Percentiles rank a stretch among this genome's conserved stretches.
Conservation (phyloP, 2,329 filamentous ascomycete species). For the Hymenoscyphus fraxineus region DNA sequence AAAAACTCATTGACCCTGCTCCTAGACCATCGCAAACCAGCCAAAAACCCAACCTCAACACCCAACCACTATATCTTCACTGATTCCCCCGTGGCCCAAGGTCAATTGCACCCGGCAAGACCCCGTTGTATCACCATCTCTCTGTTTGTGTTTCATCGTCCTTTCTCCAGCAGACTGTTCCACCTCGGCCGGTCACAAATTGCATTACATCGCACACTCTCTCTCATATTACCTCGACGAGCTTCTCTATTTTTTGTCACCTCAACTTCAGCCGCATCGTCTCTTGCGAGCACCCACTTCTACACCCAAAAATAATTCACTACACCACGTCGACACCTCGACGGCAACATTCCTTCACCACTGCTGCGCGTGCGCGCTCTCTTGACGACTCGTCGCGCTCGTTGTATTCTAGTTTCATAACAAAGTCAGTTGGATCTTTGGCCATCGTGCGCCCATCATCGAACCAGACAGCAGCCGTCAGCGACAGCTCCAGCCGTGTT, state of each 20-base stretch:
- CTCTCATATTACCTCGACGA: not conserved
- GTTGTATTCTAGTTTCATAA: constrained; percentile 18
- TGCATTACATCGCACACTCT: not conserved
- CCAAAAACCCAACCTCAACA: not conserved
- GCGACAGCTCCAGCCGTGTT: constrained; percentile 19
- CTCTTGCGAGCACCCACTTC: not conserved
- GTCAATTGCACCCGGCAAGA: constrained; percentile 4
- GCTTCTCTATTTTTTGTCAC: not conserved
- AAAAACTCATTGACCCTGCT: not conserved
- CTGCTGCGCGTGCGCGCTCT: constrained; percentile 11
- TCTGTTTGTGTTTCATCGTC: constrained; percentile 19
- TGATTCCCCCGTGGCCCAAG: not conserved
- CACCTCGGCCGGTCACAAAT: constrained; percentile 13
- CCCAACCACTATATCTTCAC: constrained; percentile 10
- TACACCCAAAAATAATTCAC: not conserved
- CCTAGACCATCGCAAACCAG: no score
- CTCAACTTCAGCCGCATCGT: constrained; percentile 3
- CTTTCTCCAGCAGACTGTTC: constrained; percentile 6
- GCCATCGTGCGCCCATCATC: constrained; percentile 20
- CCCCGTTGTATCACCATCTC: constrained; percentile 21
- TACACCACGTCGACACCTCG: constrained; percentile 8
- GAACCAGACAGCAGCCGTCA: constrained; percentile 13
- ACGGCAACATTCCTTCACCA: not conserved
- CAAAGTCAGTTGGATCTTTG: constrained; percentile 18
- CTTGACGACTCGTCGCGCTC: constrained; percentile 6